phyloP scores from a whole-genome alignment of 352 stramenopile genomes.

The Globisporangium spiculum region DNA sequence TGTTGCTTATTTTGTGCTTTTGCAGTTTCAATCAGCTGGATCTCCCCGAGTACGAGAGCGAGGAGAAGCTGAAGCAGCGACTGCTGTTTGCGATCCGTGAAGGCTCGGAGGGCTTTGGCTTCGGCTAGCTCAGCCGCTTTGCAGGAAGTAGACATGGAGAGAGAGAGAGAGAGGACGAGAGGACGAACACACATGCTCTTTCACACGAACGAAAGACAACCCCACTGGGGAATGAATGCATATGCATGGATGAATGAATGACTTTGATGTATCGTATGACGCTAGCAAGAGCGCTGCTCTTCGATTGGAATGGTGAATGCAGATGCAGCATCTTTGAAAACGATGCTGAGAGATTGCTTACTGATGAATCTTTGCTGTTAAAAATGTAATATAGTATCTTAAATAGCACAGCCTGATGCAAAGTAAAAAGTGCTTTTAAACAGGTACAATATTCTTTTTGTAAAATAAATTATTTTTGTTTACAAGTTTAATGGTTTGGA shows the following conservation, averaged over 20 bases:
- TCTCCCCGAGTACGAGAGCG: slow-evolving; percentile 96
- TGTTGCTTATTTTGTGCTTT: neutral
- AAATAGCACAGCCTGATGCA: too few relatives aligned
- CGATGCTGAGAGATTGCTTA: too few relatives aligned
- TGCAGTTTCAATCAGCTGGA: slow-evolving; percentile 98
- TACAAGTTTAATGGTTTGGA: too few relatives aligned
- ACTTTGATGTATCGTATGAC: neutral
- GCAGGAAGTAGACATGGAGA: neutral
- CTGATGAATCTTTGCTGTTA: too few relatives aligned
- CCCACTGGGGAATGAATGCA: neutral
- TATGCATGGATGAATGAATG: neutral
- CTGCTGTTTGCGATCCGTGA: slow-evolving; percentile 97
- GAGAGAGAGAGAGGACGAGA: neutral
- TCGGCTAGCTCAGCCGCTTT: slow-evolving; percentile 80
- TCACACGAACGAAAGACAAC: neutral
- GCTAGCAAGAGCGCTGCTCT: too few relatives aligned
- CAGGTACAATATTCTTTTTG: too few relatives aligned
- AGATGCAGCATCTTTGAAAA: too few relatives aligned
- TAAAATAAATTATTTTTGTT: too few relatives aligned
- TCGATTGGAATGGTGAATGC: too few relatives aligned
- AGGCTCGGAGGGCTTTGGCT: slow-evolving; percentile 97
- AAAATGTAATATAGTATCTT: too few relatives aligned
- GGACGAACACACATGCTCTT: neutral
- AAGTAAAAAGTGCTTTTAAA: too few relatives aligned
- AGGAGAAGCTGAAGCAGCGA: slow-evolving; percentile 97